Conservation (phyloP, 2,329 filamentous ascomycete species). For the Verticillium nonalfalfae region DNA sequence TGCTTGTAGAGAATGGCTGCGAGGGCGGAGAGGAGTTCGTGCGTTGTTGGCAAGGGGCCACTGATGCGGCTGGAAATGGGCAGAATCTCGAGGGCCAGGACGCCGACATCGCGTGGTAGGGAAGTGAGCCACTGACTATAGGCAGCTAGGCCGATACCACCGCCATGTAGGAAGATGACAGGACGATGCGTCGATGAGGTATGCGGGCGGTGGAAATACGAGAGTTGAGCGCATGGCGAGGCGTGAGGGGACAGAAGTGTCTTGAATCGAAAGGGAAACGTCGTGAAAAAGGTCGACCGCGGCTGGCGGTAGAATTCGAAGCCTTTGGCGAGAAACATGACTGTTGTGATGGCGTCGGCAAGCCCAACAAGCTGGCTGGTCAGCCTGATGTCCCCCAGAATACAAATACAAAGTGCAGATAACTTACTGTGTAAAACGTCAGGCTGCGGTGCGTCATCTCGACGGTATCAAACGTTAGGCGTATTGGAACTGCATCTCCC, state of each 20-base stretch:
- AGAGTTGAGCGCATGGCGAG: slow-evolving; percentile 43
- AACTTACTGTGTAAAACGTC: slow-evolving; percentile 52
- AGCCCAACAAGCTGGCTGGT: slow-evolving; percentile 7
- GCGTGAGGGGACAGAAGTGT: slow-evolving; percentile 33
- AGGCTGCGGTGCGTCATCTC: slow-evolving; percentile 55
- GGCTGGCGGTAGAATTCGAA: slow-evolving; percentile 43
- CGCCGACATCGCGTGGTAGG: slow-evolving; percentile 40
- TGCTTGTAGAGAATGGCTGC: slow-evolving; percentile 49
- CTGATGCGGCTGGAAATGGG: slow-evolving; percentile 60
- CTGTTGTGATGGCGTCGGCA: slow-evolving; percentile 44
- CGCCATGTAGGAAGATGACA: slow-evolving; percentile 64
- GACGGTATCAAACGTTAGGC: slow-evolving; percentile 61
- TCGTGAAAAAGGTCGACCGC: slow-evolving; percentile 26
- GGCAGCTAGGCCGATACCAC: slow-evolving; percentile 60
- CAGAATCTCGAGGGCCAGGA: slow-evolving; percentile 61
- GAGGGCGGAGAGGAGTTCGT: slow-evolving; percentile 12
- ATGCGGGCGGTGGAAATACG: slow-evolving; percentile 63
- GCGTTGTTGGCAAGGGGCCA: slow-evolving; percentile 18
- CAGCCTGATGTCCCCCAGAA: neutral
- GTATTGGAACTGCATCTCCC: slow-evolving; percentile 48
- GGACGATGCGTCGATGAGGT: slow-evolving; percentile 49
- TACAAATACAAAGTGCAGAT: slow-evolving; percentile 27
- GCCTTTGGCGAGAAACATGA: slow-evolving; percentile 36
- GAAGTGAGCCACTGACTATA: slow-evolving; percentile 54
- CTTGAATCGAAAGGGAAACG: slow-evolving; percentile 55